These are phyloP conservation scores for Debaryomyces castellii DNA, from an alignment of 805 yeast species.

Conservation along the genomic window DNA sequence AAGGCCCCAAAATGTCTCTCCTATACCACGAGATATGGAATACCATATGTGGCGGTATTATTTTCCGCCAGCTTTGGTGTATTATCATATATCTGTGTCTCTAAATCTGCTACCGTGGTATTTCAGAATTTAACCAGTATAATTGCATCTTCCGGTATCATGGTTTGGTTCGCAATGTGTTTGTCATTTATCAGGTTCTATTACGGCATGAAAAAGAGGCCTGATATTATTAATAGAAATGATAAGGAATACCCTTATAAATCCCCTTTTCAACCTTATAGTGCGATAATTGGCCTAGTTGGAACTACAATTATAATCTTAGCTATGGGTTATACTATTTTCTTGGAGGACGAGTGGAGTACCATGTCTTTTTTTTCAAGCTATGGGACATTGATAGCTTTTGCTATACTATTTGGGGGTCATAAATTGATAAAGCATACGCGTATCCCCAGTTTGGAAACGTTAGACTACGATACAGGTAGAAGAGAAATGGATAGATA, in stretches of 20 bases:
- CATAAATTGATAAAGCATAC: slow-evolving; percentile 64
- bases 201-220: slow-evolving; percentile 58
- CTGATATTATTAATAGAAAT: slow-evolving; percentile 63
- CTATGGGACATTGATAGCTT: slow-evolving; percentile 60
- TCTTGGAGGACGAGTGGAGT: slow-evolving; percentile 57
- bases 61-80: slow-evolving; percentile 62
- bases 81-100: slow-evolving; percentile 59
- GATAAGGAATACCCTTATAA: slow-evolving; percentile 67
- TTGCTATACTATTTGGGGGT: slow-evolving; percentile 48
- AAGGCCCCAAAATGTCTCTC: slow-evolving; percentile 63
- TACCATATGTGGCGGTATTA: slow-evolving; percentile 70
- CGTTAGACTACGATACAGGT: slow-evolving; percentile 80
- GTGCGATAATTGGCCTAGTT: slow-evolving; percentile 60
- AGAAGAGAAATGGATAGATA: slow-evolving; percentile 79
- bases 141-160: slow-evolving; percentile 70
- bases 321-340: slow-evolving; percentile 63
- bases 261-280: slow-evolving; percentile 69
- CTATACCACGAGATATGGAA: slow-evolving; percentile 61
- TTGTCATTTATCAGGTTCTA: slow-evolving; percentile 62
- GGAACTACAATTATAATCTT: slow-evolving; percentile 53
- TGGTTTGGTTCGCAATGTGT: slow-evolving; percentile 80
- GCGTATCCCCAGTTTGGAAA: slow-evolving; percentile 64
- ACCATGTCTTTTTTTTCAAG: slow-evolving; percentile 61
- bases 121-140: slow-evolving; percentile 68
- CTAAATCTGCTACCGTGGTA: slow-evolving; percentile 55